Conservation (phyloP, 228 moss, liverwort and hornwort genomes). For the Sphagnum fallax region DNA sequence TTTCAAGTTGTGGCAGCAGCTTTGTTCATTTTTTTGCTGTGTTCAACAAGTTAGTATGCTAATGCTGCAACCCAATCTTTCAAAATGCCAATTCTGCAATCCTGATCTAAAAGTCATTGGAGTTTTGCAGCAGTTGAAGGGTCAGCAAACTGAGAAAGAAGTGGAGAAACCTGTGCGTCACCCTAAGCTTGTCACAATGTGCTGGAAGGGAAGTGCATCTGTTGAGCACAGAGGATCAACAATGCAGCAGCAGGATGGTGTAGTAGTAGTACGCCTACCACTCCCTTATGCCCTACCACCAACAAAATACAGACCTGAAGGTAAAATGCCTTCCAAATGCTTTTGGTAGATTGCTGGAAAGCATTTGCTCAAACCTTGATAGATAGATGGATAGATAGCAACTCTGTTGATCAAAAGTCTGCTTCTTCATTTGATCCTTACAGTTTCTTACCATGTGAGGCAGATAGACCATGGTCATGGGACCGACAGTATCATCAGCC, state of each 20-base stretch:
- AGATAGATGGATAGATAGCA: background rate
- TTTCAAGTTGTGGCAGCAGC: background rate
- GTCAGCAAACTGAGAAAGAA: constrained; percentile 6
- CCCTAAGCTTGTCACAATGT: constrained; percentile 59
- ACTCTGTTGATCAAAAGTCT: background rate
- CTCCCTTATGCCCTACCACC: constrained; percentile 80
- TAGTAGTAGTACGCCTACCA: constrained; percentile 42
- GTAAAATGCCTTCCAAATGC: background rate
- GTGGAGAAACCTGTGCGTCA: constrained; percentile 13
- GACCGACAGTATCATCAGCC: constrained; percentile 62
- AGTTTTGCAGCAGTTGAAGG: constrained; percentile 17
- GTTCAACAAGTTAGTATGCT: background rate
- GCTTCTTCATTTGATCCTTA: background rate
- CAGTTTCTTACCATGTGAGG: background rate
- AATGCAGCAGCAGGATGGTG: background rate
- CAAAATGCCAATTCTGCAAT: background rate
- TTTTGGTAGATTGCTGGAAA: background rate
- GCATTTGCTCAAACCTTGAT: background rate
- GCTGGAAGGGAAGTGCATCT: constrained; percentile 17
- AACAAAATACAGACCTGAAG: constrained; percentile 44
- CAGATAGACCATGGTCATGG: constrained; percentile 94
- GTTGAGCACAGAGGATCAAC: constrained; percentile 4
- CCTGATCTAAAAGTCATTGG: background rate
- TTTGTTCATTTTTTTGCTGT: background rate
- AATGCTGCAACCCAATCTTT: background rate